Conservation (phyloP, 352 stramenopile genomes). For the Halophytophthora polymorphica region DNA sequence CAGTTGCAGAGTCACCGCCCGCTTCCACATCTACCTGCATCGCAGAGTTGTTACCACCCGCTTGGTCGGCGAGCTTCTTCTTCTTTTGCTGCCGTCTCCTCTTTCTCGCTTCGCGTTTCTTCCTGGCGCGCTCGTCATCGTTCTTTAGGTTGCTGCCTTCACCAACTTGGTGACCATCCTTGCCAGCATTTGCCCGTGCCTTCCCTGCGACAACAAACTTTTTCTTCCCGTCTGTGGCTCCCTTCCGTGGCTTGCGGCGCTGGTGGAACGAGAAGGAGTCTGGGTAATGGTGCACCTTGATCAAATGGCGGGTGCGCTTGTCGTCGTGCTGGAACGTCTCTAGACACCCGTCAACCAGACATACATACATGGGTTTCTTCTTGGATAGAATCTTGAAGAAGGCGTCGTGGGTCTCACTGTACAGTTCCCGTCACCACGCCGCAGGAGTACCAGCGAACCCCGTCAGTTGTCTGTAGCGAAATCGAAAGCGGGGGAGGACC, state of each 20-base stretch:
- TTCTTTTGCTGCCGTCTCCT: slow-evolving; percentile 25
- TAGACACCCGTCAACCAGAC: slow-evolving; percentile 48
- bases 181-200: no score
- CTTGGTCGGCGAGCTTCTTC: slow-evolving; percentile 18
- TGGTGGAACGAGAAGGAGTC: slow-evolving; percentile 39
- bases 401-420: slow-evolving; percentile 58
- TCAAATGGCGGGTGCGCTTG: slow-evolving; percentile 44
- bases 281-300: slow-evolving; percentile 43
- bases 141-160: neutral
- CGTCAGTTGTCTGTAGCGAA: neutral
- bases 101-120: slow-evolving; percentile 33
- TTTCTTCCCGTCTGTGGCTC: slow-evolving; percentile 3
- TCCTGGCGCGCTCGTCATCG: slow-evolving; percentile 15
- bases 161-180: neutral
- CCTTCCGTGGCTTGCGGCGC: slow-evolving; percentile 11
- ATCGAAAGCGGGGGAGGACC: no score
- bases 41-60: slow-evolving; percentile 1
- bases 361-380: slow-evolving; percentile 57
- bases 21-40: slow-evolving; percentile 25
- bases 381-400: slow-evolving; percentile 63
- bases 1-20: neutral
- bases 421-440: neutral
- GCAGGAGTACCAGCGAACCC: neutral
- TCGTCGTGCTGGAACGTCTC: slow-evolving; percentile 46
- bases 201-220: neutral